Conservation (phyloP, 1,284 basidiomycete genomes). For the Pterulicium gracile region DNA sequence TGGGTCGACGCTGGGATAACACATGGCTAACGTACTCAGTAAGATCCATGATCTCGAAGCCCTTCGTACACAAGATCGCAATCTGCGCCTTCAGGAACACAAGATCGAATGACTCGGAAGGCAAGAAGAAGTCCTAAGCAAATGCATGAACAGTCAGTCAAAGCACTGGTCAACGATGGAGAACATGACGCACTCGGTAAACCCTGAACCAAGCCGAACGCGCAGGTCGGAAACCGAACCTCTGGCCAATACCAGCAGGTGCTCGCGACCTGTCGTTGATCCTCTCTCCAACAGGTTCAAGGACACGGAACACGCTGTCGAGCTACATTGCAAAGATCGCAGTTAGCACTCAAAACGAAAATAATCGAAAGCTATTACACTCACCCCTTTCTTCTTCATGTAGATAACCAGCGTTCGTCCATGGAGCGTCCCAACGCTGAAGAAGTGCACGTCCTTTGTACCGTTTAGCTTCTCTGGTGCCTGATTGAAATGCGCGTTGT, state of each 20-base stretch:
- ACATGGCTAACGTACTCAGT: conserved; percentile 49
- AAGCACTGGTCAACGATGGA: not conserved
- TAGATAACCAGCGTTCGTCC: conserved; percentile 86
- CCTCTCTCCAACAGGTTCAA: conserved; percentile 85
- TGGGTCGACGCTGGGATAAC: not conserved
- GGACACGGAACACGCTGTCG: conserved; percentile 87
- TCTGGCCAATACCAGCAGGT: conserved; percentile 54
- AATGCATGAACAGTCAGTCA: too few species aligned
- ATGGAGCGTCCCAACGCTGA: conserved; percentile 81
- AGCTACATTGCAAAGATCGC: conserved; percentile 27
- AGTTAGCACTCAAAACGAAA: conserved; percentile 4
- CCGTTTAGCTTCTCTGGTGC: conserved; percentile 84
- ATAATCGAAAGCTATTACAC: conserved; percentile 15
- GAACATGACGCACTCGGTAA: conserved; percentile 46
- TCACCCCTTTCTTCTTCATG: conserved; percentile 90
- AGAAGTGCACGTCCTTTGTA: conserved; percentile 87
- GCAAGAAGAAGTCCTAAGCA: conserved; percentile 76
- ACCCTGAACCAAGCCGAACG: conserved; percentile 88
- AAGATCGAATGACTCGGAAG: conserved; percentile 80
- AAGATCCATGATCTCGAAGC: conserved; percentile 97
- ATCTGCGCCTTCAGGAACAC: conserved; percentile 89
- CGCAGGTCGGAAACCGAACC: conserved; percentile 65
- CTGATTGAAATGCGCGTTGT: conserved; percentile 49
- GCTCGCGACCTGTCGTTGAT: conserved; percentile 68
- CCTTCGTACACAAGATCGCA: conserved; percentile 84